Evolutionary conservation across 169 alveolate genomes (phyloP).

Genomic region (Plasmodium falciparum): DNA sequence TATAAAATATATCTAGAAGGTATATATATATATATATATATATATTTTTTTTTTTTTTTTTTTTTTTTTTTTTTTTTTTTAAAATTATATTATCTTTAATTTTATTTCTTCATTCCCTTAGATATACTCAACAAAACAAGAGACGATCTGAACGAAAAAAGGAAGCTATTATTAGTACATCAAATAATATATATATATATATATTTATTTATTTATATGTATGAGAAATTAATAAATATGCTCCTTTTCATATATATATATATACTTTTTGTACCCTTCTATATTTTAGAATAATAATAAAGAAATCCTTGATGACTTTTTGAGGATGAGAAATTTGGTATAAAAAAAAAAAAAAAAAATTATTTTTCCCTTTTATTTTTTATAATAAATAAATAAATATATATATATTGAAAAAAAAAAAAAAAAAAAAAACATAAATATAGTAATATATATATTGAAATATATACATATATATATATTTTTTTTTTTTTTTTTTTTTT

Average conservation of each 20-base stretch:
- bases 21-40: neutral
- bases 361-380: neutral
- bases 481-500: neutral
- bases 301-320: slow-evolving; percentile 47
- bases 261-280: neutral
- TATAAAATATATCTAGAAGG: slow-evolving; percentile 57
- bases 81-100: neutral
- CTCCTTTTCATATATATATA: neutral
- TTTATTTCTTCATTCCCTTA: neutral
- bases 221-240: neutral
- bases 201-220: too few species aligned
- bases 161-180: slow-evolving; percentile 33
- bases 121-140: slow-evolving; percentile 57
- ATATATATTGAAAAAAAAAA: too few species aligned
- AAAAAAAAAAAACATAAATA: too few species aligned
- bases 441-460: too few species aligned
- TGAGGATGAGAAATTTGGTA: slow-evolving; percentile 59
- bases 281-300: slow-evolving; percentile 32
- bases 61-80: neutral
- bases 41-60: neutral
- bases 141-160: slow-evolving; percentile 40
- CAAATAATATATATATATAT: neutral
- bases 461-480: neutral
- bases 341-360: too few species aligned
- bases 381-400: neutral